Conservation (phyloP, 2,329 filamentous ascomycete genomes). For the Penicillium sp. region DNA sequence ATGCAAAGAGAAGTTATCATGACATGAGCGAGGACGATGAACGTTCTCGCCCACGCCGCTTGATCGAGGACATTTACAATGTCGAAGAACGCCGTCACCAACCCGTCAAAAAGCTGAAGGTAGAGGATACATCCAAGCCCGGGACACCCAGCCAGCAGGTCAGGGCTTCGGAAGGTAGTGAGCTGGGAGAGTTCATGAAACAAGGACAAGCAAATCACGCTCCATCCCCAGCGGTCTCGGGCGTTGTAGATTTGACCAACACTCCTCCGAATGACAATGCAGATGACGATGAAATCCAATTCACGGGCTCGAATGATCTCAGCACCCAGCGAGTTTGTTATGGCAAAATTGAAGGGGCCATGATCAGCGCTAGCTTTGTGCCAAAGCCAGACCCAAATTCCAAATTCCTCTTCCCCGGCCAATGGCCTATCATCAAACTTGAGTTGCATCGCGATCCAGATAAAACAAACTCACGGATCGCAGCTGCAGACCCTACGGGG, state of each 20-base stretch:
- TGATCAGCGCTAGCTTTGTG: constrained; percentile 65
- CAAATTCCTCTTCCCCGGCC: constrained; percentile 49
- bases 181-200: constrained; percentile 66
- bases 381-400: constrained; percentile 68
- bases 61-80: constrained; percentile 76
- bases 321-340: constrained; percentile 75
- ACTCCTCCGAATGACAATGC: constrained; percentile 26
- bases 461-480: constrained; percentile 59
- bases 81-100: constrained; percentile 65
- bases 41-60: constrained; percentile 22
- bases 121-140: constrained; percentile 46
- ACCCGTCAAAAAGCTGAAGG: constrained; percentile 67
- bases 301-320: constrained; percentile 57
- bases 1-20: constrained; percentile 31
- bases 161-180: constrained; percentile 53
- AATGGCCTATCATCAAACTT: constrained; percentile 75
- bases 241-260: constrained; percentile 48
- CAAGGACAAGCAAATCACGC: constrained; percentile 52
- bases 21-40: constrained; percentile 35
- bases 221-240: constrained; percentile 51
- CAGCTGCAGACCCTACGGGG: constrained; percentile 70
- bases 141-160: constrained; percentile 45
- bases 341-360: constrained; percentile 69
- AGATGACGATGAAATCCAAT: constrained; percentile 42
- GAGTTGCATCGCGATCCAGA: constrained; percentile 61